Base-by-base conservation (phyloP, 2,329 filamentous ascomycete genomes). In the Diaporthe ampelina region DNA sequence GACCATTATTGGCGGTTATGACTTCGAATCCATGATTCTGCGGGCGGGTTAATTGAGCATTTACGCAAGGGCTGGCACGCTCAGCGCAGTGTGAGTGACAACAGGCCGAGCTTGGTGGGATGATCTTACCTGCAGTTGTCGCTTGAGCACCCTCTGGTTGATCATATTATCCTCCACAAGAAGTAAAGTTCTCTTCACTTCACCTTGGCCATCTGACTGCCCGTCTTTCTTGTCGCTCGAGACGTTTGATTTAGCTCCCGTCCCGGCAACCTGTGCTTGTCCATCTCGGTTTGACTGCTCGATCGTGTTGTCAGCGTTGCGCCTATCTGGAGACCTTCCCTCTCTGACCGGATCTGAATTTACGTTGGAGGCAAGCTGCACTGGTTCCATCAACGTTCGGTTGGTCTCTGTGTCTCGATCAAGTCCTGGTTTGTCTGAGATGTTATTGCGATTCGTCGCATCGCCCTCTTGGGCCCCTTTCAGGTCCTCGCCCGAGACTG, bases 161-260 rank as follows among this genome's bases (percentile, higher is more conserved):
- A 72, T 72, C 48, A 65, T 4, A 32, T 72, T 72, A 11, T 72
- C 70, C 48, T 72, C 70, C 11, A 72, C 70, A 35, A 72, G 70
- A 9, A 72, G 57, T 21, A 72, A 15, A 10, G 57, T n/a, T 6
- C 70, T 37, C 13, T 11, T 43, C 4, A n/a, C 4, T 11, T 32
- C 19, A 1, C 0, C 7, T 15, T 56, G 24, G 9, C 43, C 45
- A 8, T 3, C 10, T 0, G 32, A 3, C 7, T 63, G 11, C 32
- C 8, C 57, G 10, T 32, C 35, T 17, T 43, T 29, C 24, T 37
- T 63, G 37, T 26, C 11, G 1, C 24, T 32, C 4, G 70, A 24
- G 4, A 19, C 2, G 5, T 11, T 32, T 8, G 15, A 15, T 2
- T 54, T 37, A 8, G 17, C 10, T 8, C 21, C 45, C 21, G 21